Evolutionary conservation across 768 basidiomycete species (phyloP), one percentile per base, ranked within the genome.

Genomic region (Lanmaoa rubissima): DNA sequence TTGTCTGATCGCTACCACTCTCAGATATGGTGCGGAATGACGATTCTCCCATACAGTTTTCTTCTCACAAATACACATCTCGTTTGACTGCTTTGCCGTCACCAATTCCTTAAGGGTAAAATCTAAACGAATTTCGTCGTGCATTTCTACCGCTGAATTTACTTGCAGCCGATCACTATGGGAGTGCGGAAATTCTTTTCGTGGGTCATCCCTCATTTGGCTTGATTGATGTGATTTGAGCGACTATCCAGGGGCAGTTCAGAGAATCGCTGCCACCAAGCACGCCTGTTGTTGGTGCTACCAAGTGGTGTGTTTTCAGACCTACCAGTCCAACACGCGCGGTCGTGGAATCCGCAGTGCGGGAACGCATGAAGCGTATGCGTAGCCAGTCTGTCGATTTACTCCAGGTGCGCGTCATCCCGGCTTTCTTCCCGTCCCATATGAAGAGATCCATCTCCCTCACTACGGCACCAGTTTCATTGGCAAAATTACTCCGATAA

Each of bases 251-350:
- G 90, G 91, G 90, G 13, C 83, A 87, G 68, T 89, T 88, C 72
- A 79, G 79, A 63, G 65, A 73, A 59, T 75, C 78, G 13, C 69
- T 82, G 17, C 68, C 75, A 31, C 59, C 72, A 32, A 65, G 77
- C 31, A 65, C 74, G 38, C 63, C 71, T 4, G 78, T 88, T 11
- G 59, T 92, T 26, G 87, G 89, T 42, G 89, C 87, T 1, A 94
- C 92, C 3, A 94, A 94, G 67, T 94, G 89, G 90, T 92, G 90
- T 69, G 82, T 90, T 14, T 92, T 92, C 75, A 77, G 80, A 55
- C 73, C 74, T 31, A 74, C 76, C 16, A 71, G 71, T 14, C 75
- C 82, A 2, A 79, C 87, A 4, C 82, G 81, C 8, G 69, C 76
- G 32, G 70, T 79, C 51, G 88, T 91, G 48, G 77, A 84, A 61